Evolutionary conservation across 1,139 yeast species (phyloP).

Genomic region (Hemisphaericaspora lyxosophila): DNA sequence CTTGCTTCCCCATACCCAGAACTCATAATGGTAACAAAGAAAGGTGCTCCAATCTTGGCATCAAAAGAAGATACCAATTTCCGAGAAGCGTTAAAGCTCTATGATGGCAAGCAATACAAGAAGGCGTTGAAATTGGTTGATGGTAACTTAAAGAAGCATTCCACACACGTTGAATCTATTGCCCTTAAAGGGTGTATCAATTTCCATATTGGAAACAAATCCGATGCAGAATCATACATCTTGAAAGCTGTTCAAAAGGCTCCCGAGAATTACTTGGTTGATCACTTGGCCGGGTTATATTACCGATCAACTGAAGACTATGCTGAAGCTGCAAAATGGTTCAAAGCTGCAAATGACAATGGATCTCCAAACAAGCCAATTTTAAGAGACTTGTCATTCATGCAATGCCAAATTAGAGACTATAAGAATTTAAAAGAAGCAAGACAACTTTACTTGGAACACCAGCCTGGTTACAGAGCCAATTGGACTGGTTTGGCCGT

Average conservation of each 20-base stretch:
- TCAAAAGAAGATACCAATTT: slow-evolving; percentile 68
- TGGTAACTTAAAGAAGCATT: slow-evolving; percentile 69
- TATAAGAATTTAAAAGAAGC: slow-evolving; percentile 61
- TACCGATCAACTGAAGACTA: slow-evolving; percentile 71
- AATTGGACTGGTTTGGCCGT: slow-evolving; percentile 91
- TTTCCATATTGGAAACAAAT: slow-evolving; percentile 49
- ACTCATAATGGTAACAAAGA: slow-evolving; percentile 26
- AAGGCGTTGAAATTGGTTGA: slow-evolving; percentile 80
- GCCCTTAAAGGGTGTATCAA: slow-evolving; percentile 81
- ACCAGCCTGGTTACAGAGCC: slow-evolving; percentile 81
- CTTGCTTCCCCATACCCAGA: no score
- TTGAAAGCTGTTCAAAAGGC: slow-evolving; percentile 61
- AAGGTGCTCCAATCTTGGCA: slow-evolving; percentile 36
- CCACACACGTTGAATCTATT: slow-evolving; percentile 75
- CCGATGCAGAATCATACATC: slow-evolving; percentile 67
- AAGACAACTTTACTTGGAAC: slow-evolving; percentile 68
- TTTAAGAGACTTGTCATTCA: slow-evolving; percentile 74
- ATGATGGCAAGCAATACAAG: slow-evolving; percentile 84
- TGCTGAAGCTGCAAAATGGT: slow-evolving; percentile 77
- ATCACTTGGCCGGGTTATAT: slow-evolving; percentile 86
- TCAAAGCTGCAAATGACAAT: slow-evolving; percentile 71
- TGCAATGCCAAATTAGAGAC: slow-evolving; percentile 80
- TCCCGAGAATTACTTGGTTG: slow-evolving; percentile 61
- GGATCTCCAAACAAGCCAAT: slow-evolving; percentile 81
- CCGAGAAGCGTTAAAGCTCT: slow-evolving; percentile 77